phyloP scores from a whole-genome alignment of 805 yeast genomes.

The Lachancea cidri region DNA sequence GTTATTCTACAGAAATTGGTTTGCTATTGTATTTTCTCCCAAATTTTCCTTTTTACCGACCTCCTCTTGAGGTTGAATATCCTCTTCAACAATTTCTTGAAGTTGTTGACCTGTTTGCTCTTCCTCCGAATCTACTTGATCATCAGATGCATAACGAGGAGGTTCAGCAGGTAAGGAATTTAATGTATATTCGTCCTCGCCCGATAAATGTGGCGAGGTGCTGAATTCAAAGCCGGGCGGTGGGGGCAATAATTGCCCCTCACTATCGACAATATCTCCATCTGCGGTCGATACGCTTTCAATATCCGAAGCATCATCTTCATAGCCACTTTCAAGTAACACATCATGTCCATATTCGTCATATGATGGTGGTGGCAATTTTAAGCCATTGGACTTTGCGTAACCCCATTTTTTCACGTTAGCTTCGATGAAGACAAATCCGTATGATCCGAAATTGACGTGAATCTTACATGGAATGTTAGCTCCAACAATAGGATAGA shows the following conservation, averaged over 20 bases:
- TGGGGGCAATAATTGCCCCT: conserved; percentile 31
- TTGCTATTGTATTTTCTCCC: conserved; percentile 11
- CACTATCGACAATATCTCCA: conserved; percentile 23
- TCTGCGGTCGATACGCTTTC: conserved; percentile 27
- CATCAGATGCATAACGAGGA: conserved; percentile 33
- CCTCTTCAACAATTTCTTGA: conserved; percentile 2
- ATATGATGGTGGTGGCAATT: conserved; percentile 93
- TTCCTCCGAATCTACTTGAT: conserved; percentile 5
- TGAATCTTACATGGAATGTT: conserved; percentile 76
- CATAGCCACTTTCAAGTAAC: conserved; percentile 57
- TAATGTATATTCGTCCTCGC: conserved; percentile 31
- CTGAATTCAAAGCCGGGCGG: conserved; percentile 36
- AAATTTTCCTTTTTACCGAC: conserved; percentile 3
- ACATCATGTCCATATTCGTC: conserved; percentile 75
- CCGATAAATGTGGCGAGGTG: conserved; percentile 18
- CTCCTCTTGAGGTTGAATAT: neutral
- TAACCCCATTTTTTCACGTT: conserved; percentile 94
- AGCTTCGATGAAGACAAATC: conserved; percentile 86
- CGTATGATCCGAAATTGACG: conserved; percentile 84
- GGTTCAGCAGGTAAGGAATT: conserved; percentile 35
- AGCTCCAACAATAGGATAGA: conserved; percentile 90
- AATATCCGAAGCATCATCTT: conserved; percentile 41
- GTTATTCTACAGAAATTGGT: conserved; percentile 8
- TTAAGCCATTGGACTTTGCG: conserved; percentile 82
- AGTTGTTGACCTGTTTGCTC: conserved; percentile 3